Base-by-base conservation (phyloP, 2,329 filamentous ascomycete species). In the Claviceps pusilla region DNA sequence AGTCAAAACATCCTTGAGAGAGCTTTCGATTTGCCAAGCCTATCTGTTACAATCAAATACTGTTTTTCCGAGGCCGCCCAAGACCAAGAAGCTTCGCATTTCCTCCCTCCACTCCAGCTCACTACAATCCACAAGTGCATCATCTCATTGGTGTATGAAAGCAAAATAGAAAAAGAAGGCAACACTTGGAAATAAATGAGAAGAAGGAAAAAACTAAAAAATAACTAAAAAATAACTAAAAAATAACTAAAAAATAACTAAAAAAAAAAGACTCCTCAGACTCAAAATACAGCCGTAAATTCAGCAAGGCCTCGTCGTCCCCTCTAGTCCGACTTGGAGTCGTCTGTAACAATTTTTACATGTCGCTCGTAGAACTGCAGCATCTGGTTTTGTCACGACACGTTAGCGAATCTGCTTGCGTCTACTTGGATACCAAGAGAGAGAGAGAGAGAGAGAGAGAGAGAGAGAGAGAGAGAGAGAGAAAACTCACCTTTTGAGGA, bases 401-500 rank as follows among this genome's bases (percentile, higher is more conserved):
- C 11, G 31, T 16, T 35, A n/a, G 37, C 11, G 42, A 28, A 19
- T 19, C 19, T 24, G 19, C 19, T 28, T 11, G 19, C 19, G 10
- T 45, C 41, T 24, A 24, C 28, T 5, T 33, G 31, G 7, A 33
- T 19, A 19, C 19, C 19, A 19, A 19, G 19, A 19, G 19, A 19
- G 19, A 19, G 19, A 19, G 19, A 19, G 19, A 19, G 19, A 19
- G 19, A 19, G 19, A 19, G 19, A 19, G 19, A 19, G 19, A 19
- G 19, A 19, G 19, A 19, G 19, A 19, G 19, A 19, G 19, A 19
- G 19, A 19, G 19, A 19, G 19, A 19, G 19, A 19, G 19, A 19
- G 19, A 19, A n/a, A 41, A 70, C 19, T 54, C 66, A 85, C 84
- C 76, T 84, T 87, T 64, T 91, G 87, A 0, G 87, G 87, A 60